Percentiles rank a stretch among this genome's conserved stretches.
These are phyloP conservation scores for Coriaria nepalensis DNA, from an alignment of 306 rosid genomes.

Conservation along the genomic window DNA sequence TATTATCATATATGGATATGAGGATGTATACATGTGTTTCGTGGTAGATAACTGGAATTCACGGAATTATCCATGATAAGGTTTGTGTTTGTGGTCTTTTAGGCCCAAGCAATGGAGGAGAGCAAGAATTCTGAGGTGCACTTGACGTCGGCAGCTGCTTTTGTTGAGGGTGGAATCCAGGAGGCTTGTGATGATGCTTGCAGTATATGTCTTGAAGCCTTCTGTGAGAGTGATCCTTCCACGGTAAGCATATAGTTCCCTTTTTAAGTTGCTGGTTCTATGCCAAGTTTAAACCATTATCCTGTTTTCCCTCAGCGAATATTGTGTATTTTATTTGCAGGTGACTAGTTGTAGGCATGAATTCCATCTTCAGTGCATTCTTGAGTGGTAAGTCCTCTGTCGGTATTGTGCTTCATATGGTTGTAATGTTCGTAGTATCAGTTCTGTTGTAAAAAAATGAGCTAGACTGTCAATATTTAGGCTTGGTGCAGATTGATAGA, in stretches of 20 bases:
- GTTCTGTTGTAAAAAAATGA: background rate
- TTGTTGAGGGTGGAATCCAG: conserved; percentile 96
- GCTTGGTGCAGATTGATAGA: no score
- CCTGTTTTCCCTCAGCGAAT: no score
- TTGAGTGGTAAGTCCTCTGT: conserved; percentile 58
- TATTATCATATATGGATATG: no score
- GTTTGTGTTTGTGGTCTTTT: background rate
- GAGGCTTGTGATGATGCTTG: conserved; percentile 94
- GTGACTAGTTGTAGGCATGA: conserved; percentile 85
- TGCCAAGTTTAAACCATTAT: background rate
- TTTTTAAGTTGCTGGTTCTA: background rate
- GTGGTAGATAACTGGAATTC: no score
- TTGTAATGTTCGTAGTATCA: background rate
- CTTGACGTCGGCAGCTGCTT: conserved; percentile 89
- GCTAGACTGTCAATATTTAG: no score
- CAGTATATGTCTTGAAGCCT: conserved; percentile 87
- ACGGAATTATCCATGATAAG: no score
- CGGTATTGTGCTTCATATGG: background rate
- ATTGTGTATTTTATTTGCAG: conserved; percentile 23
- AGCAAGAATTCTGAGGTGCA: conserved; percentile 43
- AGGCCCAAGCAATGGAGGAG: conserved; percentile 52
- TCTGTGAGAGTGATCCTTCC: conserved; percentile 81
- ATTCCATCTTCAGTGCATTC: conserved; percentile 94
- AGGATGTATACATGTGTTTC: no score
- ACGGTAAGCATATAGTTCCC: conserved; percentile 26